Evolutionary conservation across 768 basidiomycete genomes (phyloP).

Genomic region (Suillus clintonianus): DNA sequence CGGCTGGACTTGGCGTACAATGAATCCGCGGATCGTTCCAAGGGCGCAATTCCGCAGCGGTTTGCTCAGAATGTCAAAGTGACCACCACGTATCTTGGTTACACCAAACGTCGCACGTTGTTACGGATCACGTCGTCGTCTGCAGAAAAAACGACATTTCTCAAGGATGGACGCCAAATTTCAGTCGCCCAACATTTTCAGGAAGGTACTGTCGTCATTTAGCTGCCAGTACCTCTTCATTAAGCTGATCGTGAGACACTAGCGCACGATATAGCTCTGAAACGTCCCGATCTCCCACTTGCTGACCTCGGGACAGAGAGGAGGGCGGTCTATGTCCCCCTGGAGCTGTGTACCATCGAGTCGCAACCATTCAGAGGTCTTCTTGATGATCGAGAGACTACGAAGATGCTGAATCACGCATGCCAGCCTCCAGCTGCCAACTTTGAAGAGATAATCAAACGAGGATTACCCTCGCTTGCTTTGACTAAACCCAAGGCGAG

Average conservation of each 20-base stretch:
- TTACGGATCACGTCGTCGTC: not conserved
- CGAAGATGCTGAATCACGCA: conserved; percentile 46
- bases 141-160: conserved; percentile 50
- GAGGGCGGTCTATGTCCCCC: not conserved
- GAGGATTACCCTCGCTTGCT: conserved; percentile 39
- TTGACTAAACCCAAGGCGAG: not conserved
- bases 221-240: not conserved
- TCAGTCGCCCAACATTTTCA: not conserved
- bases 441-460: not conserved
- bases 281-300: not conserved
- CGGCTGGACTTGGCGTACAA: not conserved
- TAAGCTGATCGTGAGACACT: not conserved
- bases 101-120: conserved; percentile 26
- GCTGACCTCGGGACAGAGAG: not conserved
- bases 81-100: conserved; percentile 54
- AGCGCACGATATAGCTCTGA: not conserved
- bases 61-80: conserved; percentile 61
- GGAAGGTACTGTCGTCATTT: not conserved
- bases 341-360: conserved; percentile 20
- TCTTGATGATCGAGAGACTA: conserved; percentile 60
- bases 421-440: not conserved
- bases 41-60: conserved; percentile 43
- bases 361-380: conserved; percentile 57
- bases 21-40: conserved; percentile 20
- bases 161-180: not conserved